Base-by-base conservation (phyloP, 768 basidiomycete genomes). In the Boletales sp. region DNA sequence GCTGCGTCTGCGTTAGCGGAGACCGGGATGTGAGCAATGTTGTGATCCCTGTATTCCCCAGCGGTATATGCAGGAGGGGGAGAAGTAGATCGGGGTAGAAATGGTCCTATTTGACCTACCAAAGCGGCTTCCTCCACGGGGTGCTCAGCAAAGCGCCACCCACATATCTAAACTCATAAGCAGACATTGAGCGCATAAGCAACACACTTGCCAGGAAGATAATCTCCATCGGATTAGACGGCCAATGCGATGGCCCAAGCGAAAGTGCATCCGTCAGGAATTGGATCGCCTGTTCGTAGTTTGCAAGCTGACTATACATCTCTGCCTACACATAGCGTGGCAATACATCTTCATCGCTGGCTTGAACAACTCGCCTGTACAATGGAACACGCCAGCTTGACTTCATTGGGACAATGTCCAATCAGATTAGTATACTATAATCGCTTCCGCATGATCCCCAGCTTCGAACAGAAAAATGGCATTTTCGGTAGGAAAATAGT, bases 91-190 rank as follows among this genome's bases (percentile, higher is more conserved):
- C n/a, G n/a, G n/a, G n/a, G n/a, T n/a, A n/a, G n/a, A n/a, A n/a
- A n/a, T n/a, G n/a, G n/a, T n/a, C n/a, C n/a, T n/a, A n/a, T 24
- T 24, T 27, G 7, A 27, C 5, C 1, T 27, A 27, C 24, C 7
- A 6, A 27, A 6, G 4, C 6, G 24, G 24, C 24, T 27, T 27
- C 7, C 24, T 5, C 7, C 4, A 7, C 24, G 24, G 5, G 15
- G 12, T 53, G 15, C 15, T 53, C 35, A n/a, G 46, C 53, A 14
- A 54, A 53, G 24, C 37, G 43, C 51, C 53, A 54, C 1, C 53
- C 53, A 7, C 51, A 54, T 43, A 54, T 43, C 53, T 54, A 14
- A 27, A 27, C 15, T 15, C 24, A 30, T 53, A 15, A 47, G 11
- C 5, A 12, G 13, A 7, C 21, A 3, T 1, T 3, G 2, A 42